phyloP scores from a whole-genome alignment of 139 green algal species.

The Chlamydomonas incerta region DNA sequence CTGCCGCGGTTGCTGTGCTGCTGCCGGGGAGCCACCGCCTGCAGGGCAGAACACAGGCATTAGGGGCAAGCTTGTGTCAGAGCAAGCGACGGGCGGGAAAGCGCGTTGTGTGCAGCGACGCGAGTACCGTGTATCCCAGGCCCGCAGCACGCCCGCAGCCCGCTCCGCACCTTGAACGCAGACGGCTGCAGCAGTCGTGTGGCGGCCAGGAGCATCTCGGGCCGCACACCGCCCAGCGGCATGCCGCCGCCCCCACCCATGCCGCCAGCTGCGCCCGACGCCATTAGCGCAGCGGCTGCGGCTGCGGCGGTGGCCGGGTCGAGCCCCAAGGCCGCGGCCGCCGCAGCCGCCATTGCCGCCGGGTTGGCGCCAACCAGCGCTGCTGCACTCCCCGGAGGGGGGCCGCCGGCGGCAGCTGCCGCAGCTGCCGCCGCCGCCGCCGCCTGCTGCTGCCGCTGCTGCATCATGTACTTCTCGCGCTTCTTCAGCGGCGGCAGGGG shows the following conservation, averaged over 20 bases:
- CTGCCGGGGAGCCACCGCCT: slow-evolving; percentile 18
- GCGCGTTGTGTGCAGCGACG: no score
- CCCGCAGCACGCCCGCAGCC: no score
- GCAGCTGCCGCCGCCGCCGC: neutral
- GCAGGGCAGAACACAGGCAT: no score
- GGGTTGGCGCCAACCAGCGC: neutral
- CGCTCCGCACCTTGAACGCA: slow-evolving; percentile 30
- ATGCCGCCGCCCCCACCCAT: no score
- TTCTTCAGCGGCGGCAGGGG: slow-evolving; percentile 22
- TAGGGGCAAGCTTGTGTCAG: no score
- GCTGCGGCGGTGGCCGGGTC: neutral
- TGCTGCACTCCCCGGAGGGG: neutral
- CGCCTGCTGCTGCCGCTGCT: neutral
- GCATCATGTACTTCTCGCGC: slow-evolving; percentile 19
- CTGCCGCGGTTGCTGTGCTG: slow-evolving; percentile 40
- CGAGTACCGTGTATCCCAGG: no score
- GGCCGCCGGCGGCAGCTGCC: neutral
- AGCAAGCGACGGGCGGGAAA: no score
- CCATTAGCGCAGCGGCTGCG: neutral
- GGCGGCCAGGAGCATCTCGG: slow-evolving; percentile 17
- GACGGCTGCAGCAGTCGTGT: slow-evolving; percentile 12
- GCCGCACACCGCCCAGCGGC: neutral
- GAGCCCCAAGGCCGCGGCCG: no score
- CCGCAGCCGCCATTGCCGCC: no score
- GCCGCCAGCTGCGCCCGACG: neutral